Percentiles rank a stretch among this genome's conserved stretches.
These are phyloP conservation scores for Corchorus capsularis DNA, from an alignment of 345 rosid species.

Conservation along the genomic window DNA sequence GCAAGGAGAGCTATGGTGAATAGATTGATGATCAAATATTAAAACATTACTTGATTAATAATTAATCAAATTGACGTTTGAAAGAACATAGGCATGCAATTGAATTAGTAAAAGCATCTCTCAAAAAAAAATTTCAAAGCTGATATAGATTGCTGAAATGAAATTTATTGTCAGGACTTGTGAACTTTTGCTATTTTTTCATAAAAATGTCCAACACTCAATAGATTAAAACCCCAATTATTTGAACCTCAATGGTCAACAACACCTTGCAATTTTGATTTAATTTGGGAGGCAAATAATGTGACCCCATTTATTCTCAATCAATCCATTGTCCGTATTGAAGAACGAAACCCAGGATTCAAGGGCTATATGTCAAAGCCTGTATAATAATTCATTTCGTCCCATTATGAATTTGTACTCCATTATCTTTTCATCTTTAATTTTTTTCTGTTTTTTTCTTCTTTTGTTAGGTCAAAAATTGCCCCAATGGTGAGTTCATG, in stretches of 20 bases:
- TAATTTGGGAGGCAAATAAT: neutral
- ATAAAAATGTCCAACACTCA: neutral
- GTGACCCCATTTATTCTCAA: neutral
- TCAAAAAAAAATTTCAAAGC: neutral
- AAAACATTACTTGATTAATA: neutral
- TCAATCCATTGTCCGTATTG: neutral
- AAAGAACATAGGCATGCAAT: conserved; percentile 11
- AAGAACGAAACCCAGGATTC: neutral
- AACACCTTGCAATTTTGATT: conserved; percentile 2
- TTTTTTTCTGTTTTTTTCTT: neutral
- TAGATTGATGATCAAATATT: conserved; percentile 5
- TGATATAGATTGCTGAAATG: conserved; percentile 16
- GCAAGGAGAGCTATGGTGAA: neutral
- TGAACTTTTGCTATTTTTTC: neutral
- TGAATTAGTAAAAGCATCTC: neutral
- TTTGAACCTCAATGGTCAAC: neutral
- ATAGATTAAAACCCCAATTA: neutral
- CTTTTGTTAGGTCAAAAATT: neutral
- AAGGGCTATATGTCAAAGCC: neutral
- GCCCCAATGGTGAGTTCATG: neutral
- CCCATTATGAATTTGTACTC: conserved; percentile 4
- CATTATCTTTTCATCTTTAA: neutral
- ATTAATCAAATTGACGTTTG: conserved; percentile 13
- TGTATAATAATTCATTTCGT: neutral
- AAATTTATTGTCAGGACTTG: neutral